Evolutionary conservation across 495 filamentous ascomycete species (phyloP).

Genomic region (Podospora sp.): DNA sequence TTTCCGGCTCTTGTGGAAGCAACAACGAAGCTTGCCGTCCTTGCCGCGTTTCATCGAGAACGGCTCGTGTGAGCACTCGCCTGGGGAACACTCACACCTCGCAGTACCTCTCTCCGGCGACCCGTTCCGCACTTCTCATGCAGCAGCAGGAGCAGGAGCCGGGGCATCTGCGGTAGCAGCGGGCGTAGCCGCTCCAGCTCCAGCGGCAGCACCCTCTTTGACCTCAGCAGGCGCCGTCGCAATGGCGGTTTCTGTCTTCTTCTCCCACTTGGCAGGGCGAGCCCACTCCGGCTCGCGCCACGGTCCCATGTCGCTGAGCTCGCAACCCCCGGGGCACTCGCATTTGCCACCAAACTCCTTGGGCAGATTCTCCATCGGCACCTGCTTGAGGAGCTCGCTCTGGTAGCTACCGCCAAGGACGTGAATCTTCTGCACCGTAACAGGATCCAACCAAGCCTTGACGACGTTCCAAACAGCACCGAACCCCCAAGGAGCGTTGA

Average conservation of each 20-base stretch:
- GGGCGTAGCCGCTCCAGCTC: conserved; percentile 15
- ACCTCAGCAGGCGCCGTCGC: conserved; percentile 33
- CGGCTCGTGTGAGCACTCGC: background rate
- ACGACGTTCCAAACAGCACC: conserved; percentile 78
- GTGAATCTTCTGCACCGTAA: conserved; percentile 95
- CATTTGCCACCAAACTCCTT: conserved; percentile 84
- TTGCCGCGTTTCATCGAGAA: background rate
- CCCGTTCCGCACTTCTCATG: conserved; percentile 21
- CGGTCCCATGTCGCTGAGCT: conserved; percentile 84
- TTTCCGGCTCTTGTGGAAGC: background rate
- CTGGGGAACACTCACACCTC: background rate
- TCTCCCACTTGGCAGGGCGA: conserved; percentile 70
- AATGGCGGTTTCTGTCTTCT: conserved; percentile 30
- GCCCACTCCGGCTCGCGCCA: conserved; percentile 84
- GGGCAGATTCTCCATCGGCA: conserved; percentile 89
- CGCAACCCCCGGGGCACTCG: conserved; percentile 80
- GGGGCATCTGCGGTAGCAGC: conserved; percentile 25
- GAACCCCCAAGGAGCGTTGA: conserved; percentile 98
- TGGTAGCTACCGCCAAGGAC: conserved; percentile 81
- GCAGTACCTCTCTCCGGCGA: background rate
- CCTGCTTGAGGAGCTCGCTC: conserved; percentile 77
- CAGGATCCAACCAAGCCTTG: conserved; percentile 91
- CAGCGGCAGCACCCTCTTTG: conserved; percentile 26
- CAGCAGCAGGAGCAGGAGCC: conserved; percentile 41
- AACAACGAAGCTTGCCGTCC: background rate